phyloP scores from a whole-genome alignment of 768 basidiomycete genomes.

The Boletus sp. region DNA sequence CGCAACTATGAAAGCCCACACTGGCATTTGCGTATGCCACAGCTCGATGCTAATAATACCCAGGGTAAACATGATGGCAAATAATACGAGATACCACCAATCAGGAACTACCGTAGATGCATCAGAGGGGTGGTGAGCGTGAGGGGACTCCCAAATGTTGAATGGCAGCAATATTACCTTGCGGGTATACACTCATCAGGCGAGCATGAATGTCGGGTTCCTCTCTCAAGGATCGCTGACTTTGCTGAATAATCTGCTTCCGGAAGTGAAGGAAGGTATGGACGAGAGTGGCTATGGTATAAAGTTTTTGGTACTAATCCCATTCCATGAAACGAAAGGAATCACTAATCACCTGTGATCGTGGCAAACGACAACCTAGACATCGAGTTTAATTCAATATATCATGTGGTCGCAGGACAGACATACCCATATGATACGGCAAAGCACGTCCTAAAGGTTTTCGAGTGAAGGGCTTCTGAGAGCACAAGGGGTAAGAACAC shows the following conservation, averaged over 20 bases:
- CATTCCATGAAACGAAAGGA: neutral
- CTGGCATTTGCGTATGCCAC: constrained; percentile 71
- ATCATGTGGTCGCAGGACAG: neutral
- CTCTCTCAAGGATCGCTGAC: constrained; percentile 66
- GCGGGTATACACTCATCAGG: constrained; percentile 71
- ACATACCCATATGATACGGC: constrained; percentile 32
- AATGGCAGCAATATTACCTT: constrained; percentile 16
- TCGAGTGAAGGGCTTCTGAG: constrained; percentile 8
- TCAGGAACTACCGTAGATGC: constrained; percentile 54
- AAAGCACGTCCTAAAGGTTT: constrained; percentile 18
- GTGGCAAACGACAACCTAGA: constrained; percentile 77
- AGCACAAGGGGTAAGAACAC: constrained; percentile 1
- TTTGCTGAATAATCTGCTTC: constrained; percentile 72
- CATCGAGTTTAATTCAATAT: constrained; percentile 37
- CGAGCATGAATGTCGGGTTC: constrained; percentile 84
- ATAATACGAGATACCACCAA: constrained; percentile 79
- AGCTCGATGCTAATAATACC: constrained; percentile 68
- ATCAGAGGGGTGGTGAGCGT: neutral
- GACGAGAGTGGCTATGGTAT: constrained; percentile 24
- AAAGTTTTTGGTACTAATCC: neutral
- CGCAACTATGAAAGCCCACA: constrained; percentile 66
- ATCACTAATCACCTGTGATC: constrained; percentile 61
- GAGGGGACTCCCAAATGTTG: neutral
- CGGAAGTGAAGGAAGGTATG: constrained; percentile 59
- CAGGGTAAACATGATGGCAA: constrained; percentile 66